Percentiles rank a stretch among this genome's conserved stretches.
Conservation (phyloP, 352 stramenopile species). For the Phytophthora parvispora region DNA sequence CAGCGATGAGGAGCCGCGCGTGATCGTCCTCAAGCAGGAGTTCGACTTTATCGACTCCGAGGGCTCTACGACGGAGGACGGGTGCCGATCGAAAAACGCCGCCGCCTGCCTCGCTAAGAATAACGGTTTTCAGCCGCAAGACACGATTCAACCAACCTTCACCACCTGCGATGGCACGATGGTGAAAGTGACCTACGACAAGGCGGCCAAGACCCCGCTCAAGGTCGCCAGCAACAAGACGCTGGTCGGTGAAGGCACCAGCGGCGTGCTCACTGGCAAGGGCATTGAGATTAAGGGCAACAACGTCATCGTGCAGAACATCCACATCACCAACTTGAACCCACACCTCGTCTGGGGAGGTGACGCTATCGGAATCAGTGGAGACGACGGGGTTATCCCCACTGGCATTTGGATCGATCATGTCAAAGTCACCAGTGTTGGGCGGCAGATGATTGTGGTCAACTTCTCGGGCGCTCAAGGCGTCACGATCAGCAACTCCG, state of each 20-base stretch:
- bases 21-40: conserved; percentile 40
- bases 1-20: conserved; percentile 27
- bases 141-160: no score
- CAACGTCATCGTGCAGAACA: conserved; percentile 46
- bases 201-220: conserved; percentile 29
- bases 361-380: conserved; percentile 40
- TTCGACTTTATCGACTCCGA: conserved; percentile 32
- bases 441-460: conserved; percentile 46
- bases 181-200: conserved; percentile 35
- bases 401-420: conserved; percentile 20
- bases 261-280: conserved; percentile 25
- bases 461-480: conserved; percentile 39
- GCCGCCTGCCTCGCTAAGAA: conserved; percentile 34
- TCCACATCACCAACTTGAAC: conserved; percentile 36
- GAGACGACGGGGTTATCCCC: conserved; percentile 23
- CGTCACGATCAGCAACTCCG: conserved; percentile 55
- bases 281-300: conserved; percentile 22
- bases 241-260: conserved; percentile 22
- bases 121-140: conserved; percentile 38
- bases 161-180: conserved; percentile 29
- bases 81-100: conserved; percentile 25
- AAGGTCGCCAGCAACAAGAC: conserved; percentile 30
- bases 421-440: conserved; percentile 28
- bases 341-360: conserved; percentile 36
- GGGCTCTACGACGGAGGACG: conserved; percentile 24